Evolutionary conservation across 164 flowering plant species (phyloP).

Genomic region (Stephania yunnanensis): DNA sequence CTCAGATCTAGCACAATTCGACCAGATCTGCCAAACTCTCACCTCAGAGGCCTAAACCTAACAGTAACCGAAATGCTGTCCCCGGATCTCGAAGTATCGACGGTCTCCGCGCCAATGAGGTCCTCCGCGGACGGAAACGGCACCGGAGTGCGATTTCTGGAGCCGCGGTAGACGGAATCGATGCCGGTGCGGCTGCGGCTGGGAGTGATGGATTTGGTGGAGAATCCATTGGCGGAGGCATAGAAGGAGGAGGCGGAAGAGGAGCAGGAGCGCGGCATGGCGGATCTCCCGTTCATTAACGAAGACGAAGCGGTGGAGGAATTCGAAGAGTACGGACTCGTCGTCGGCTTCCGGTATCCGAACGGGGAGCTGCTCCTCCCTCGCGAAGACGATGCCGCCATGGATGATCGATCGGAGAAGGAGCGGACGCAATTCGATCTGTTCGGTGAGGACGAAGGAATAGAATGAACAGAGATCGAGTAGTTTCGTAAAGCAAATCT

Average conservation of each 20-base stretch:
- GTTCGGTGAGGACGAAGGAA: conserved; percentile 11
- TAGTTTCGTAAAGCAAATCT: conserved; percentile 15
- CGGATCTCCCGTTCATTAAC: conserved; percentile 39
- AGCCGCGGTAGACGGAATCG: conserved; percentile 32
- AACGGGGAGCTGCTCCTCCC: conserved; percentile 91
- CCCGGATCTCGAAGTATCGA: conserved; percentile 43
- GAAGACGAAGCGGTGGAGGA: conserved; percentile 61
- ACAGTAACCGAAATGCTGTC: conserved; percentile 92
- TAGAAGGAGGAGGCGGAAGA: conserved; percentile 51
- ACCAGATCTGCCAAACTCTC: conserved; percentile 39
- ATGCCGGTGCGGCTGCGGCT: conserved; percentile 30
- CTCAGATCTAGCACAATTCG: conserved; percentile 31
- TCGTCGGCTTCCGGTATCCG: conserved; percentile 48
- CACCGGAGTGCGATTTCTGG: conserved; percentile 38
- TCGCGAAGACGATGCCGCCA: conserved; percentile 68
- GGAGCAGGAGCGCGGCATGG: conserved; percentile 63
- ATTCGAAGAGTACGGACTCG: conserved; percentile 58
- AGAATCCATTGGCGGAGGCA: conserved; percentile 33
- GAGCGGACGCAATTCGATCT: conserved; percentile 11
- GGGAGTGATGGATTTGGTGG: conserved; percentile 62
- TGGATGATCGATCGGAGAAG: conserved; percentile 13
- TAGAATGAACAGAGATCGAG: conserved; percentile 7
- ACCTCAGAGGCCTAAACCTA: conserved; percentile 93
- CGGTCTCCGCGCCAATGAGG: conserved; percentile 37
- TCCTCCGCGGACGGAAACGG: conserved; percentile 44